Base-by-base conservation (phyloP, 257 asterid genomes). In the Primulina huaijiensis region DNA sequence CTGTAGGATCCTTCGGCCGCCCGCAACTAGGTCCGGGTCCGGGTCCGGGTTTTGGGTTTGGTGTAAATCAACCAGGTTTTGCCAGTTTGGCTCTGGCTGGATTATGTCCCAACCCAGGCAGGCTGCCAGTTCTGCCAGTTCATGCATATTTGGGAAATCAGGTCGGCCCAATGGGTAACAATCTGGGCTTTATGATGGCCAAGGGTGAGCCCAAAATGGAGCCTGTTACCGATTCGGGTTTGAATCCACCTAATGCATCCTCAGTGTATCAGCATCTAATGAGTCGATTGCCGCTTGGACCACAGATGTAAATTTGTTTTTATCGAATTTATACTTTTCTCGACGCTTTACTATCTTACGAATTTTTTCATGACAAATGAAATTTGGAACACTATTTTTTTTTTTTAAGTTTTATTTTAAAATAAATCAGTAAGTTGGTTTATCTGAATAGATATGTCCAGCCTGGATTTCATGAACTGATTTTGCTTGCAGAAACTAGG, bases 231-330 rank as follows among this genome's bases (percentile, higher is more conserved):
- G 25, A 23, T 23, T 23, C 25, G 25, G 25, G 25, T 23, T 23
- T 23, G 25, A 23, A 23, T 23, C 25, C 25, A 23, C 25, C 84
- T 7, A 77, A 66, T 72, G 78, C 85, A 38, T 65, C 85, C 27
- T 67, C 90, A 3, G 81, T 77, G 70, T 89, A 83, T 81, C 86
- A 80, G 79, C 96, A 85, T 82, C 79, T 82, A 46, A 81, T 86
- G 93, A 79, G 74, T 75, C 77, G 87, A 74, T 70, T 86, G 81
- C 87, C 93, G 25, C 90, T 74, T 35, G 95, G 95, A 79, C 90
- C 87, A 52, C 82, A 84, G 50, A 83, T 88, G 85, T 88, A 84
- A 80, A 75, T 74, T 56, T 65, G 67, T 23, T 21, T 27, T 46
- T 12, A 46, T 16, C 16, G 55, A 46, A 46, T 12, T 46, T 46